These are phyloP conservation scores for Calonectria multiphialidica DNA, from an alignment of 2,329 filamentous ascomycete species.

Conservation along the genomic window DNA sequence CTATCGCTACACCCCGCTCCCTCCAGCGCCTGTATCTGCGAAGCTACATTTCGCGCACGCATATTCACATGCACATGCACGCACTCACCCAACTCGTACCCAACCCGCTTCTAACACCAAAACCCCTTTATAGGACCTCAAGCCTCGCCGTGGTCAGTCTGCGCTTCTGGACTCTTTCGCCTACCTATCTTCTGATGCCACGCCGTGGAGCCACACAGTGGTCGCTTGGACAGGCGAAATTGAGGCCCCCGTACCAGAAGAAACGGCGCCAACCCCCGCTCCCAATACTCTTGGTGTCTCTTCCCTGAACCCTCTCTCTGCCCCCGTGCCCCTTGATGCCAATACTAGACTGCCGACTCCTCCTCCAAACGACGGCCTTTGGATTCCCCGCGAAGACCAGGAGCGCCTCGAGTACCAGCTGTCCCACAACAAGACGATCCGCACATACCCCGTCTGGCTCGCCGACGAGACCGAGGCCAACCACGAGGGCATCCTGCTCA, in stretches of 20 bases:
- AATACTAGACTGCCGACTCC: constrained; percentile 67
- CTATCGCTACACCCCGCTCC: constrained; percentile 28
- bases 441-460: constrained; percentile 90
- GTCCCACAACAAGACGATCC: constrained; percentile 78
- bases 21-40: constrained; percentile 20
- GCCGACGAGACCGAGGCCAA: constrained; percentile 78
- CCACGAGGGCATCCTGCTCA: constrained; percentile 78
- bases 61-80: constrained; percentile 17
- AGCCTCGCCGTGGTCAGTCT: constrained; percentile 85
- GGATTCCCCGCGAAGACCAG: constrained; percentile 78
- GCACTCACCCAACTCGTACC: constrained; percentile 10
- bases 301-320: constrained; percentile 80
- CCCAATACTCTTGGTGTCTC: constrained; percentile 61
- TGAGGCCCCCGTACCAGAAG: constrained; percentile 60
- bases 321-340: constrained; percentile 80
- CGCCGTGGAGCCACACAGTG: constrained; percentile 91
- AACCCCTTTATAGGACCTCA: constrained; percentile 70
- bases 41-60: constrained; percentile 20
- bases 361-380: constrained; percentile 75
- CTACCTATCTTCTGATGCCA: constrained; percentile 85
- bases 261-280: constrained; percentile 58
- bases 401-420: constrained; percentile 80
- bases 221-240: constrained; percentile 97
- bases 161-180: constrained; percentile 93
- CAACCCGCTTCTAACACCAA: constrained; percentile 5